Evolutionary conservation across 2,329 filamentous ascomycete genomes (phyloP).

Genomic region (Phialemoniopsis sp.): DNA sequence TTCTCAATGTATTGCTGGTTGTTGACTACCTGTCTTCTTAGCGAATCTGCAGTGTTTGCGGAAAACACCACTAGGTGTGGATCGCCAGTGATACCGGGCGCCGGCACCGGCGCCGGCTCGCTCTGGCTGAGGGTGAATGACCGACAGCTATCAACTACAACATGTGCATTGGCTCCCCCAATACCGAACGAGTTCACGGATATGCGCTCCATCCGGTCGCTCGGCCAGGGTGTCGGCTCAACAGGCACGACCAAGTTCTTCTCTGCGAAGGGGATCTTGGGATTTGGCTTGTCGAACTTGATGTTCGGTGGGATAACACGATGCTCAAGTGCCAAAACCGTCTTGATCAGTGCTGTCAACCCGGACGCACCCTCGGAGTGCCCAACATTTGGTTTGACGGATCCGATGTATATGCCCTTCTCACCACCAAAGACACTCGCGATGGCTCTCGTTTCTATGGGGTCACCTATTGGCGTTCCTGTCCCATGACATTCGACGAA

Average conservation of each 20-base stretch:
- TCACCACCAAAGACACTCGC: conserved; percentile 8
- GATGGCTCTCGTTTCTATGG: conserved; percentile 15
- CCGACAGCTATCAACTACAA: conserved; percentile 17
- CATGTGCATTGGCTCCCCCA: conserved; percentile 27
- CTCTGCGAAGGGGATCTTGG: conserved; percentile 14
- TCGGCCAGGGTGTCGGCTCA: conserved; percentile 15
- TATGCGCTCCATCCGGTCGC: conserved; percentile 15
- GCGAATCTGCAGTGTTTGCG: conserved; percentile 13
- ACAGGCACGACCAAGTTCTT: conserved; percentile 21
- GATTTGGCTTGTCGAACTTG: conserved; percentile 20
- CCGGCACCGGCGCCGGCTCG: conserved; percentile 6
- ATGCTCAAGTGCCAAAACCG: conserved; percentile 20
- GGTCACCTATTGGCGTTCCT: conserved; percentile 29
- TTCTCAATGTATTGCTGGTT: conserved; percentile 14
- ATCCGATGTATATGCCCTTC: conserved; percentile 10
- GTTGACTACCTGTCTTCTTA: conserved; percentile 16
- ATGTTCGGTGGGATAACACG: conserved; percentile 23
- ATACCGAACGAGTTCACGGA: conserved; percentile 28
- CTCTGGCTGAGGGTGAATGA: conserved; percentile 5
- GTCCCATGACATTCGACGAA: conserved; percentile 31
- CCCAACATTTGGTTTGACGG: conserved; percentile 22
- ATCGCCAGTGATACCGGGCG: conserved; percentile 6
- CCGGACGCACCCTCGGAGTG: conserved; percentile 31
- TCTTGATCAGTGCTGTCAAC: conserved; percentile 27
- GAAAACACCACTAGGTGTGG: conserved; percentile 13